Evolutionary conservation across 164 flowering plant genomes (phyloP), one percentile per base, ranked within the genome.

Genomic region (Annona squamosa): DNA sequence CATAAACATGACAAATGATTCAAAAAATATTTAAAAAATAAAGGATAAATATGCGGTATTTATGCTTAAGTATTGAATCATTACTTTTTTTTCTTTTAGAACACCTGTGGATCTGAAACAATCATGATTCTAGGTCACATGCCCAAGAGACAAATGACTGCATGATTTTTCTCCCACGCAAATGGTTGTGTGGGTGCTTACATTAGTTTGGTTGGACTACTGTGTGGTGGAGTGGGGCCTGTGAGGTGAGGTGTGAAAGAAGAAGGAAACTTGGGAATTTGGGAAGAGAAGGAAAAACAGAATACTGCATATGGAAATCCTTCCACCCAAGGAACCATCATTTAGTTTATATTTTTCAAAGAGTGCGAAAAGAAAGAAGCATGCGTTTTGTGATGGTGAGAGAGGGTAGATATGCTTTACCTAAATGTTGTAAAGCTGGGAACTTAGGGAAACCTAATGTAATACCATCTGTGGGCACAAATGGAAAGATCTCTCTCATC

Each of bases 391-490:
- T 26, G 37, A 26, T 26, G 37, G 37, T 26, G 37, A 26, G 37
- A 26, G 37, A 26, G 48, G 63, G 73, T 56, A 63, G 72, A 64
- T 75, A 74, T 66, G 69, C 74, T 73, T 48, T 52, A 72, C 43
- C 67, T 68, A 71, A 52, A 26, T 26, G 43, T 56, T 10, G 46
- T 18, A 19, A 63, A 52, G 73, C 68, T 72, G 59, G 48, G 68
- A 75, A 67, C 74, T 41, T 19, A 48, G 68, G 71, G 74, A 72
- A 47, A 70, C 61, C 69, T 69, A 72, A 69, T 72, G 65, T 65
- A 74, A 74, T 63, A 19, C 18, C 56, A 67, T 56, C n/a, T 63
- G n/a, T 63, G 17, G 46, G 59, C 65, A n/a, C 73, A n/a, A 48
- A 76, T 67, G 66, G 62, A 46, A 48, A 63, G 59, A 67, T n/a